These are phyloP conservation scores for Brassica nigra DNA, from an alignment of 345 rosid genomes.

Conservation along the genomic window DNA sequence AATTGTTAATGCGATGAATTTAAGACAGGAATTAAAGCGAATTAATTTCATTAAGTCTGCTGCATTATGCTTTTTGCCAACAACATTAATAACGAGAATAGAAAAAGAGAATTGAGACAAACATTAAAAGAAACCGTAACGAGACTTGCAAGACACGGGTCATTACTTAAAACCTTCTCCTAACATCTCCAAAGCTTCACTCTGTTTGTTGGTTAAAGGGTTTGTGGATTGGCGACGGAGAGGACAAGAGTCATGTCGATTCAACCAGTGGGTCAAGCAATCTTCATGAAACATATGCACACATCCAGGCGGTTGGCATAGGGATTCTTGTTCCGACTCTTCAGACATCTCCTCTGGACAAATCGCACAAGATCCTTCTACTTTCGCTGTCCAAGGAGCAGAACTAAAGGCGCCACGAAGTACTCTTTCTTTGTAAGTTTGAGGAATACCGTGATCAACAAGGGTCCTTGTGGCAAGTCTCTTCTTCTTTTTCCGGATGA, in stretches of 20 bases:
- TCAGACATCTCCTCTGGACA: neutral
- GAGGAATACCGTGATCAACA: neutral
- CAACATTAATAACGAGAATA: neutral
- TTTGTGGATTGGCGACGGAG: neutral
- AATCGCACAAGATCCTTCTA: neutral
- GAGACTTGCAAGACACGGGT: no score
- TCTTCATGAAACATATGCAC: neutral
- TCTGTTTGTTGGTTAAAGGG: neutral
- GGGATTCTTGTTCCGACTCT: neutral
- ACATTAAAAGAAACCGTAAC: no score
- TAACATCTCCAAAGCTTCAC: neutral
- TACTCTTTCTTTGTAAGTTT: neutral
- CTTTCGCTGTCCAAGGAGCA: neutral
- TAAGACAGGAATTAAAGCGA: neutral
- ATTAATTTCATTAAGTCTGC: neutral
- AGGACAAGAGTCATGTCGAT: slow-evolving; percentile 5
- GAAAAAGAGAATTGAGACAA: no score
- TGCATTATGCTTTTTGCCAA: neutral
- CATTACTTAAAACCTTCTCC: no score
- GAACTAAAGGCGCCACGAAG: neutral
- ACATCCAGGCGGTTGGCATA: neutral
- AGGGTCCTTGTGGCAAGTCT: neutral
- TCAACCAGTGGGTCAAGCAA: neutral
- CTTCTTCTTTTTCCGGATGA: neutral
- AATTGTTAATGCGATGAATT: neutral